These are phyloP conservation scores for Dissophora ornata DNA, from an alignment of 192 early-diverging fungal genomes.

Conservation along the genomic window DNA sequence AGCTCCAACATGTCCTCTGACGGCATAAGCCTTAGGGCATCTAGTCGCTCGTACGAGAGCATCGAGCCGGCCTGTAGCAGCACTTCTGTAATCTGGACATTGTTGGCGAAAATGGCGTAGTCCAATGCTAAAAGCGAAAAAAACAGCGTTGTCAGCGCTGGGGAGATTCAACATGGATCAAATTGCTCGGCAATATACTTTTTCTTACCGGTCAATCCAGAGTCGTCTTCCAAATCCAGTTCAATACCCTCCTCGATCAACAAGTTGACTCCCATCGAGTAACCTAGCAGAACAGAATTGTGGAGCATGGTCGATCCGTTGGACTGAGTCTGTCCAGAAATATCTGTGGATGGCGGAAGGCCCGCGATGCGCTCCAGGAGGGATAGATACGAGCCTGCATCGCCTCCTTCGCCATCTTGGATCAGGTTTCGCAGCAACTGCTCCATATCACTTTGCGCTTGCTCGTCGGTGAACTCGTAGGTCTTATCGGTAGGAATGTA, in stretches of 20 bases:
- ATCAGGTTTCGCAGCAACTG: conserved; percentile 47
- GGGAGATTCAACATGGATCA: no score
- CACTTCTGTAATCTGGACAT: conserved; percentile 22
- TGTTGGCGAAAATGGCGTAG: conserved; percentile 48
- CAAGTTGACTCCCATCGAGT: conserved; percentile 27
- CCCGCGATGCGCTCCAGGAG: conserved; percentile 47
- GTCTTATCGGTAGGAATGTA: conserved; percentile 48
- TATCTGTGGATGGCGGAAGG: conserved; percentile 42
- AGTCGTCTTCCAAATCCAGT: conserved; percentile 45
- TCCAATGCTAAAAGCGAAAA: conserved; percentile 31
- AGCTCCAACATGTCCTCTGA: conserved; percentile 21
- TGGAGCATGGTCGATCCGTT: conserved; percentile 51
- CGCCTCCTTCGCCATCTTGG: conserved; percentile 43
- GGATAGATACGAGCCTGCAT: conserved; percentile 37
- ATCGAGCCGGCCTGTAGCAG: conserved; percentile 40
- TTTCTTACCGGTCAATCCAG: conserved; percentile 43
- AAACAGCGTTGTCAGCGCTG: no score
- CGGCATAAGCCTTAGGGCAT: conserved; percentile 9
- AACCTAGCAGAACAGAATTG: conserved; percentile 43
- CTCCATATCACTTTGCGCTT: conserved; percentile 50
- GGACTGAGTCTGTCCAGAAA: conserved; percentile 42
- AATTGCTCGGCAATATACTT: no score
- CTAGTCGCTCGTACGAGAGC: conserved; percentile 25
- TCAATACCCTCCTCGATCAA: conserved; percentile 54
- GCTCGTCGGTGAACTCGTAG: conserved; percentile 51